Evolutionary conservation across 73 alveolate genomes (phyloP).

Genomic region (Symbiodinium pilosum): DNA sequence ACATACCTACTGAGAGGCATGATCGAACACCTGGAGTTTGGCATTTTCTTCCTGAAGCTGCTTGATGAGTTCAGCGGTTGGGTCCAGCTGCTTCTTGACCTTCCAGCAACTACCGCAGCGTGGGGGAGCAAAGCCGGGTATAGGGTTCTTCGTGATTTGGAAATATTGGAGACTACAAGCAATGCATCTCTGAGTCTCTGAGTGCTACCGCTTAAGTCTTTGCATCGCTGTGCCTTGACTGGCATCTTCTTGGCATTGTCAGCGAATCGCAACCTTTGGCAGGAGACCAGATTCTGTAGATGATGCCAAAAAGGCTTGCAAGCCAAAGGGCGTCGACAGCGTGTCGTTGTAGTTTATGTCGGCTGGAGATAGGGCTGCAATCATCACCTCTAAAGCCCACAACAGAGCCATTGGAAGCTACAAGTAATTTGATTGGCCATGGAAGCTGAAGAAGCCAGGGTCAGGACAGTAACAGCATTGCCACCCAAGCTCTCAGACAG

Average conservation of each 20-base stretch:
- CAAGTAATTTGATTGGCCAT: background rate
- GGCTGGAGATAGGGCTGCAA: constrained; percentile 84
- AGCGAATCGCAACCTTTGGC: constrained; percentile 73
- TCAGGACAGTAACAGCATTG: constrained; percentile 41
- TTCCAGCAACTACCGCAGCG: background rate
- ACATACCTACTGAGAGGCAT: too few species aligned
- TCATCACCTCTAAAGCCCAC: constrained; percentile 10
- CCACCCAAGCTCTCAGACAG: constrained; percentile 70
- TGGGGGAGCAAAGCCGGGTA: background rate
- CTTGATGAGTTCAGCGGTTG: constrained; percentile 95
- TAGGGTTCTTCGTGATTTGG: background rate
- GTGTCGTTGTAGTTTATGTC: constrained; percentile 92
- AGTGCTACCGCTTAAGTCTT: background rate
- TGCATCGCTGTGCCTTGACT: constrained; percentile 51
- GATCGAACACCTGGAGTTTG: constrained; percentile 72
- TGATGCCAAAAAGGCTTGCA: background rate
- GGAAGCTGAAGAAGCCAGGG: background rate
- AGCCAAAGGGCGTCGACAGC: constrained; percentile 32
- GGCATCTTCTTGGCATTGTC: constrained; percentile 96
- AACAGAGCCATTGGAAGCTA: background rate
- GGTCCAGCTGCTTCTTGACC: constrained; percentile 95
- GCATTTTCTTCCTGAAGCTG: constrained; percentile 96
- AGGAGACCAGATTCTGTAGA: background rate
- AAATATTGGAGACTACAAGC: background rate
- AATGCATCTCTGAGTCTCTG: background rate